Base-by-base conservation (phyloP, 1,284 basidiomycete genomes). In the Cryptococcus floricola region DNA sequence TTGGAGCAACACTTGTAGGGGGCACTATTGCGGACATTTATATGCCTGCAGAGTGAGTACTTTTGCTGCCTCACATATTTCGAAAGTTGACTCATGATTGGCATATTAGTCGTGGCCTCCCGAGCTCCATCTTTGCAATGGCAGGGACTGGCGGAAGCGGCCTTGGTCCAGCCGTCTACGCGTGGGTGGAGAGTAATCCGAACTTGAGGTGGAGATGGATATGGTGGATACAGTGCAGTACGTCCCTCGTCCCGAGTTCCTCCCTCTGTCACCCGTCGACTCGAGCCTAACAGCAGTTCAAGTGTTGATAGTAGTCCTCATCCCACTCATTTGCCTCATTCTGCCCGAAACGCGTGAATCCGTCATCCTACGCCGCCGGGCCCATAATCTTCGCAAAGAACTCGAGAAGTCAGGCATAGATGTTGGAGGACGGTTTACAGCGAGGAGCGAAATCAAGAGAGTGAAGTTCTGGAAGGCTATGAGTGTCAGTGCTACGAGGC, bases 181-280 rank as follows among this genome's bases (percentile, higher is more conserved):
- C 85, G 3, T 89, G 84, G 83, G 83, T 88, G 7, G 86, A 87
- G 65, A 81, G 84, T 65, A 82, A 85, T 56, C 70, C 77, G 0
- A 76, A 76, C 9, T 68, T 90, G 37, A 78, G 80, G 53, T 91
- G 89, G 88, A 80, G 86, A 39, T 90, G 88, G 88, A 88, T 90
- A 13, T 84, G 89, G 72, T 89, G 87, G 87, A 81, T 89, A 31
- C 83, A 86, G 60, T 79, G 85, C 68, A 87, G 85, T 66, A 34
- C 5, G 31, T 34, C 31, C 31, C 31, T 10, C 31, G 31, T 8
- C 31, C 31, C 31, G 8, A 7, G 2, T 34, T 23, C 2, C 39
- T 14, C 27, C 2, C 37, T 43, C 23, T 23, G 3, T 23, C 23
- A 23, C 23, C 23, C 23, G 7, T 39, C 34, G 18, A 39, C 16